Conservation (phyloP, 116 monocot species). For the Posidonia oceanica region DNA sequence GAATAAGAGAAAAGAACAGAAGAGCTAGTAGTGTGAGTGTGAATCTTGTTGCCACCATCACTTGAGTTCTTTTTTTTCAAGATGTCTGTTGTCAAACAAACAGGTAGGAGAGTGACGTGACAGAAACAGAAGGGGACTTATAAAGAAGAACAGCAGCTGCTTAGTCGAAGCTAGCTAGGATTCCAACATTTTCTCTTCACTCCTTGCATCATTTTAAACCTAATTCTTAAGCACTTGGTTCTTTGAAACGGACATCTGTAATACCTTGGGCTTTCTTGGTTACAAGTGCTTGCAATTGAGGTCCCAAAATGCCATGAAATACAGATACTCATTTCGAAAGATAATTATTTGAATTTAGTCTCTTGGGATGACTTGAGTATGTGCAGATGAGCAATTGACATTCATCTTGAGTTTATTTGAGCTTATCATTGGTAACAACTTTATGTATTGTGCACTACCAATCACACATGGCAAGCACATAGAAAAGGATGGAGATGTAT, state of each 20-base stretch:
- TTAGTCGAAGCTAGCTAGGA: neutral
- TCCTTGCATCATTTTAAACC: neutral
- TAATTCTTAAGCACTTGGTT: neutral
- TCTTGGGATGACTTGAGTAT: no score
- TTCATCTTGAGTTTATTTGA: no score
- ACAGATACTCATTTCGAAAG: no score
- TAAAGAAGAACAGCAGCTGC: neutral
- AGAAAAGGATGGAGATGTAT: neutral
- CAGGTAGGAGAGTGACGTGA: neutral
- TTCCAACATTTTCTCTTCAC: neutral
- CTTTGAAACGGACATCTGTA: neutral
- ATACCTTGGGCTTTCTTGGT: neutral
- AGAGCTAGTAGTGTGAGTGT: neutral
- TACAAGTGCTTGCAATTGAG: no score
- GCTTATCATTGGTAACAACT: neutral
- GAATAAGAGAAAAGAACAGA: neutral
- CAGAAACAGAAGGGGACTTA: neutral
- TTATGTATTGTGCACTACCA: neutral
- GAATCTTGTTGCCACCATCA: constrained; percentile 1
- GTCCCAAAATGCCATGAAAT: no score
- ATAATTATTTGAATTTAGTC: no score
- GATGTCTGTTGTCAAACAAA: neutral
- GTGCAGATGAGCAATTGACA: neutral
- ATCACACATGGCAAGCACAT: neutral
- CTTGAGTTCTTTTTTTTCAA: neutral